Evolutionary conservation across 345 rosid species (phyloP).

Genomic region (Eucalyptus polybractea): DNA sequence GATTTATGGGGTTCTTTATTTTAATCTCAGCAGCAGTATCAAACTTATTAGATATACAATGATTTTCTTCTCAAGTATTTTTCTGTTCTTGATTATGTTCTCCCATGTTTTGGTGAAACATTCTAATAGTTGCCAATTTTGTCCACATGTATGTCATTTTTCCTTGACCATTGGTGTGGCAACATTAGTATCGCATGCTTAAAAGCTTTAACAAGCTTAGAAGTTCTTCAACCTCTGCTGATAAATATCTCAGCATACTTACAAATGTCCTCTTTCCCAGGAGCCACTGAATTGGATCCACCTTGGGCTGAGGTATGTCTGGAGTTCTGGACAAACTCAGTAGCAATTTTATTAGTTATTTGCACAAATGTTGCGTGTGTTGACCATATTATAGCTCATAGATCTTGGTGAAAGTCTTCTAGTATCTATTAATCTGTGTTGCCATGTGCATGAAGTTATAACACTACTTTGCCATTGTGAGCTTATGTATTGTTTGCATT

Average conservation of each 20-base stretch:
- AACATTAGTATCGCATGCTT: not conserved
- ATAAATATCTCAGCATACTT: not conserved
- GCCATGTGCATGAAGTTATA: not conserved
- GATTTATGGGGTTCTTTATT: not conserved
- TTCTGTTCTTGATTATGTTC: not conserved
- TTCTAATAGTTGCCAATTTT: not conserved
- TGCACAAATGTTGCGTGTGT: not conserved
- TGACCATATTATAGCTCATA: not conserved
- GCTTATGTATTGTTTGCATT: not conserved
- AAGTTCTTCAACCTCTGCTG: not conserved
- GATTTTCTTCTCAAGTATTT: not conserved
- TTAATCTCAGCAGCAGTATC: not conserved
- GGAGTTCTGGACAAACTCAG: not conserved
- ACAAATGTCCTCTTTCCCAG: conserved; percentile 21
- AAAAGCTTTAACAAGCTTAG: not conserved
- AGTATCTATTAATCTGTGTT: not conserved
- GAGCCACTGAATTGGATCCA: conserved; percentile 65
- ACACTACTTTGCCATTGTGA: not conserved
- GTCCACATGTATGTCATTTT: not conserved
- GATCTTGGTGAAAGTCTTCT: not conserved
- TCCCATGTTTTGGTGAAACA: not conserved
- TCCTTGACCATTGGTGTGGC: not conserved
- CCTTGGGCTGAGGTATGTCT: conserved; percentile 71
- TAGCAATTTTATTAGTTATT: not conserved
- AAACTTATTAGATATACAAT: not conserved